Conservation (phyloP, 352 stramenopile species). For the Globisporangium paddicum region DNA sequence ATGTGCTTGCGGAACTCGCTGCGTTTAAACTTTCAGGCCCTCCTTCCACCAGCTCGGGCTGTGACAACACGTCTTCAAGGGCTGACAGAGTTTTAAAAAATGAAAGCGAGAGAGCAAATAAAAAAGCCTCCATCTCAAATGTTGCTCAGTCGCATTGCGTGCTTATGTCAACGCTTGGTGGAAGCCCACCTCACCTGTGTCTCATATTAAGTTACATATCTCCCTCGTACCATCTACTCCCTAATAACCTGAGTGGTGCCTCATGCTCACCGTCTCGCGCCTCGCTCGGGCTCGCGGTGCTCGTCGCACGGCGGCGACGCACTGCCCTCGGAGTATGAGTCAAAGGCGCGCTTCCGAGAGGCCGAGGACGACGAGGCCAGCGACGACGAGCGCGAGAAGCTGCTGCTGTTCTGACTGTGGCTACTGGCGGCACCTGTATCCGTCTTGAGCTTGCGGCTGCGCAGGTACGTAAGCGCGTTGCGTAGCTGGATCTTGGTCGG, state of each 20-base stretch:
- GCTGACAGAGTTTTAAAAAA: too few relatives aligned
- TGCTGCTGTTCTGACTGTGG: conserved; percentile 1
- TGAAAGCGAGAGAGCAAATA: too few relatives aligned
- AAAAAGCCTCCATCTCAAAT: too few relatives aligned
- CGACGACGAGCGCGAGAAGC: neutral
- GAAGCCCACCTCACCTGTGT: neutral
- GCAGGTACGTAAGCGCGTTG: conserved; percentile 79
- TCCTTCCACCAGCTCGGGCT: too few relatives aligned
- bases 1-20: too few relatives aligned
- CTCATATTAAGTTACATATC: neutral
- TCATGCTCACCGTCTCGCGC: too few relatives aligned
- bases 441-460: conserved; percentile 62
- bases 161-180: neutral
- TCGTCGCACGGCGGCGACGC: conserved; percentile 54
- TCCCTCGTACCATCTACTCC: neutral
- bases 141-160: too few relatives aligned
- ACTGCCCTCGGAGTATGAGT: conserved; percentile 50
- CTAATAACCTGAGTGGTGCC: neutral
- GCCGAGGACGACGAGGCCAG: neutral
- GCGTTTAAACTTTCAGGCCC: too few relatives aligned
- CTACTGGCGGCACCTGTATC: conserved; percentile 16
- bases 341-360: conserved; percentile 36
- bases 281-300: conserved; percentile 38
- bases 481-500: conserved; percentile 79
- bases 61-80: too few relatives aligned